phyloP scores from a whole-genome alignment of 139 green algal species.

The Chlorella sp. region DNA sequence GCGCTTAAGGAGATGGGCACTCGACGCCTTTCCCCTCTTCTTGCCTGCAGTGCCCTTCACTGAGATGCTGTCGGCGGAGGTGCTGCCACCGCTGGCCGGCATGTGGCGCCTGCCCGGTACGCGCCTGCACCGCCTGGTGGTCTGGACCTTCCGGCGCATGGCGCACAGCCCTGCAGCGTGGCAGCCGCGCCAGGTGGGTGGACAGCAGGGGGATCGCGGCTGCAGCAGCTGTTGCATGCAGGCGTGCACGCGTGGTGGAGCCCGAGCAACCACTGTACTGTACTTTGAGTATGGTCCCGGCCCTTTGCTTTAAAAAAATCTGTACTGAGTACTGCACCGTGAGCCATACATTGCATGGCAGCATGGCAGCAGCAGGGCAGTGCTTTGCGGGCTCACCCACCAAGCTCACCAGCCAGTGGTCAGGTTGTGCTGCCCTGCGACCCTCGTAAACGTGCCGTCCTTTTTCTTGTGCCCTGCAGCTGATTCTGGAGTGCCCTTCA shows the following conservation, averaged over 20 bases:
- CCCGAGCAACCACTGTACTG: too few relatives aligned
- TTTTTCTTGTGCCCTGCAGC: neutral
- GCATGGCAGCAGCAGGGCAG: neutral
- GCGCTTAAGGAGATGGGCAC: too few relatives aligned
- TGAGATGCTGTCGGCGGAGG: constrained; percentile 12
- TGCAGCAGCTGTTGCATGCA: neutral
- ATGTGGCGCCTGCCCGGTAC: constrained; percentile 26
- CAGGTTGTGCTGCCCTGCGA: too few relatives aligned
- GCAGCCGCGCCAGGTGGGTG: constrained; percentile 18
- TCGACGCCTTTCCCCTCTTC: neutral
- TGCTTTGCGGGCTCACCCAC: too few relatives aligned
- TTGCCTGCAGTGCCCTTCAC: constrained; percentile 5
- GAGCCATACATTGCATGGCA: too few relatives aligned
- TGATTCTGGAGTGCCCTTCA: constrained; percentile 17
- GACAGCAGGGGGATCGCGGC: neutral
- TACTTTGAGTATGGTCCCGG: neutral
- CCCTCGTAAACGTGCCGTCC: too few relatives aligned
- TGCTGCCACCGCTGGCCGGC: neutral
- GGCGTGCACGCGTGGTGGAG: too few relatives aligned
- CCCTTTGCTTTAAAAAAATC: neutral
- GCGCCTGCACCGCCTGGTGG: constrained; percentile 6
- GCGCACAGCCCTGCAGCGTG: neutral
- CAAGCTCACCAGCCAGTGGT: too few relatives aligned
- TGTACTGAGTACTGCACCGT: too few relatives aligned
- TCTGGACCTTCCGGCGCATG: constrained; percentile 29